phyloP scores from a whole-genome alignment of 768 basidiomycete genomes.

The Hericium alpestre region DNA sequence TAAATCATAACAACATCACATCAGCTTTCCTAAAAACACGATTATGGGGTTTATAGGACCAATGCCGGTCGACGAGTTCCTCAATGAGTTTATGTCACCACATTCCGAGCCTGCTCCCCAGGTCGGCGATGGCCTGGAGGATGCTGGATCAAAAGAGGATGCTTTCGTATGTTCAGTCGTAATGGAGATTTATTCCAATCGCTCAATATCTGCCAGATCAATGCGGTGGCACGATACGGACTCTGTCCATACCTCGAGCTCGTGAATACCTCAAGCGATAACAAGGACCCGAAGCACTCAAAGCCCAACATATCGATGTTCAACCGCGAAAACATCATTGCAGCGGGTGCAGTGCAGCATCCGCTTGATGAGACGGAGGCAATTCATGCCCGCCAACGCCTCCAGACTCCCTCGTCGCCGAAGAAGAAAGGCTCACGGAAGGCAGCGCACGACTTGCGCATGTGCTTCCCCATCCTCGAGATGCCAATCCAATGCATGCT shows the following conservation, averaged over 20 bases:
- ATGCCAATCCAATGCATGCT: not conserved
- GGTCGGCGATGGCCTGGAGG: not conserved
- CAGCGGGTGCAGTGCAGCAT: not conserved
- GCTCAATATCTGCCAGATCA: not conserved
- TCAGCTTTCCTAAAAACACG: conserved; percentile 23
- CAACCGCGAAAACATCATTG: not conserved
- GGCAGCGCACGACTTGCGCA: not conserved
- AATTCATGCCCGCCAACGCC: not conserved
- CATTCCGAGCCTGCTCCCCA: not conserved
- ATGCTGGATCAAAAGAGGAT: not conserved
- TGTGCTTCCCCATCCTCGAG: not conserved
- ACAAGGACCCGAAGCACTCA: not conserved
- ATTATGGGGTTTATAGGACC: conserved; percentile 29
- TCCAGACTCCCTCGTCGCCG: not conserved
- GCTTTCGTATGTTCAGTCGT: not conserved
- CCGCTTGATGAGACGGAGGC: not conserved
- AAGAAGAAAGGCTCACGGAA: too few relatives aligned
- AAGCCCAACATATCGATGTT: not conserved
- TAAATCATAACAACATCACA: not conserved
- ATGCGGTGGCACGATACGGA: not conserved
- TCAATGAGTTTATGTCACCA: not conserved
- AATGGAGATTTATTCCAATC: too few relatives aligned
- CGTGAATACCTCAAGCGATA: not conserved
- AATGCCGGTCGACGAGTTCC: not conserved
- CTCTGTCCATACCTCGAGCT: not conserved